Percentiles rank a stretch among this genome's conserved stretches.
Conservation (phyloP, 1,284 basidiomycete genomes). For the Ustilago curta region DNA sequence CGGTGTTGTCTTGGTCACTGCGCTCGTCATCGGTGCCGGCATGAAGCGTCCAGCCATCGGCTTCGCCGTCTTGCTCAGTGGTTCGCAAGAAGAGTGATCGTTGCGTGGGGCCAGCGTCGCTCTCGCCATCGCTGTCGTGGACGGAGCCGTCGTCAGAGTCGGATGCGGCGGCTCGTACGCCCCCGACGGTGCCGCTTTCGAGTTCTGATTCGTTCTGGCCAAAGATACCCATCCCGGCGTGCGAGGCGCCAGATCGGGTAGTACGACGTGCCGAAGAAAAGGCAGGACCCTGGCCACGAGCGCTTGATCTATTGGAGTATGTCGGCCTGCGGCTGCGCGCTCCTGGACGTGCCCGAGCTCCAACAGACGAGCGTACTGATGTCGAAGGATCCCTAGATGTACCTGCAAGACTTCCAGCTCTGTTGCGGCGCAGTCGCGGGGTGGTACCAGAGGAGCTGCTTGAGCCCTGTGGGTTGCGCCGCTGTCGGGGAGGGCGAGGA, state of each 20-base stretch:
- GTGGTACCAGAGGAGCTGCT: constrained; percentile 17
- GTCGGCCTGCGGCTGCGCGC: constrained; percentile 7
- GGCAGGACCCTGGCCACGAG: constrained; percentile 3
- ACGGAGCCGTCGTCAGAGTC: constrained; percentile 38
- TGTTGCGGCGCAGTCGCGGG: constrained; percentile 11
- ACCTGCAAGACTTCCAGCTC: constrained; percentile 4
- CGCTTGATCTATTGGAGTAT: neutral
- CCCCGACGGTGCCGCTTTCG: constrained; percentile 56
- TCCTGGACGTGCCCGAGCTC: constrained; percentile 8
- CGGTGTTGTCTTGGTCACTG: constrained; percentile 32
- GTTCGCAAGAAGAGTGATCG: neutral
- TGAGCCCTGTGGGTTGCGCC: constrained; percentile 12
- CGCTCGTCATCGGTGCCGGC: constrained; percentile 29
- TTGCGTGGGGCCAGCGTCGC: neutral
- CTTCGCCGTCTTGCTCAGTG: constrained; percentile 22
- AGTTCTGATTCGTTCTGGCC: constrained; percentile 53
- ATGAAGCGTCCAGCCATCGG: constrained; percentile 23
- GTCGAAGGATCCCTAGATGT: constrained; percentile 1
- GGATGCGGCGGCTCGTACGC: constrained; percentile 41
- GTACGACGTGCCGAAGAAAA: constrained; percentile 9
- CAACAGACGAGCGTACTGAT: neutral
- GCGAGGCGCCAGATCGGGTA: constrained; percentile 5
- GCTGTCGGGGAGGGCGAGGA: constrained; percentile 27
- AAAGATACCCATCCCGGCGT: constrained; percentile 49
- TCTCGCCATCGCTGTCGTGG: constrained; percentile 11